Base-by-base conservation (phyloP, 495 filamentous ascomycete species). In the Talaromyces proteolyticus region DNA sequence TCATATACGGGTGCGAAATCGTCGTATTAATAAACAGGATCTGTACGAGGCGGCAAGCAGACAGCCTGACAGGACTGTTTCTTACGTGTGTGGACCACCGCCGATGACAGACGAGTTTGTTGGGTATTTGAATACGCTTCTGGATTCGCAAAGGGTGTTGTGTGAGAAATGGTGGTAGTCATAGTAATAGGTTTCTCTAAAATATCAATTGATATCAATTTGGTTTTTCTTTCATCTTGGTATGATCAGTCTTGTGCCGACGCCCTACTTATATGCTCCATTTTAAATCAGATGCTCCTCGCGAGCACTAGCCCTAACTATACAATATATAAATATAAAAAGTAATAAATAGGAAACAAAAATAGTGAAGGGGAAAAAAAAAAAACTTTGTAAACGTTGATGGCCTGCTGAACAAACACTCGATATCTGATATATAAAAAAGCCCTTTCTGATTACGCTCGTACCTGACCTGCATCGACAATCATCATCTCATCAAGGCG, bases 131-230 rank as follows among this genome's bases (percentile, higher is more conserved):
- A 70, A 70, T n/a, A 66, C 68, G 14, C 60, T 82, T 2, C 56
- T 62, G 3, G 54, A 52, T 1, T 70, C 79, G 16, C 63, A 78
- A 24, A 71, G 77, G 18, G 84, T 94, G 0, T 64, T 91, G 29
- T 92, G 75, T 57, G 90, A 95, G 67, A 92, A 88, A 56, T 95
- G 89, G 90, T 95, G 90, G 90, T 93, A 47, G 57, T 34, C 4
- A 4, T 34, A n/a, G n/a, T n/a, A n/a, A n/a, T n/a, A n/a, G n/a
- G n/a, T n/a, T n/a, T n/a, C n/a, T 34, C 1, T 2, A 34, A 34
- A 34, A 34, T 2, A 19, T 22, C 47, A n/a, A n/a, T n/a, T n/a
- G n/a, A n/a, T n/a, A n/a, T n/a, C n/a, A n/a, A n/a, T n/a, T n/a
- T n/a, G n/a, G n/a, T n/a, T n/a, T n/a, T n/a, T n/a, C n/a, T n/a